Base-by-base conservation (phyloP, 2,329 filamentous ascomycete genomes). In the Aspergillus luchuensis region DNA sequence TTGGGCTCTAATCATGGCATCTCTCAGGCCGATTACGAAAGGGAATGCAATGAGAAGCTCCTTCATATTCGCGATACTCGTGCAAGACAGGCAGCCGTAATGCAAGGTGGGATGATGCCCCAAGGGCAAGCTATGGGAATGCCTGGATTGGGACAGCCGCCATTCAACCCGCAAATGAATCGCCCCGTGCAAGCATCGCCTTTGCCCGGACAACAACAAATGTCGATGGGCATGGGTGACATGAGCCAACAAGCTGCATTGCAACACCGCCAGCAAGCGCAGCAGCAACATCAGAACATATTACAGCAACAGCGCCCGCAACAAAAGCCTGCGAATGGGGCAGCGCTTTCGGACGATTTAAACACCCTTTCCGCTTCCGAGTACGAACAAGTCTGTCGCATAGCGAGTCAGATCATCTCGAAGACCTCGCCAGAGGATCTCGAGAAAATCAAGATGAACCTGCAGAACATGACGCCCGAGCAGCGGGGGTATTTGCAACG, bases 181-280 rank as follows among this genome's bases (percentile, higher is more conserved):
- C 80, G 79, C 57, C 80, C 74, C 23, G 80, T 84, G 76, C 83
- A 84, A 64, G 69, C 78, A 4, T 83, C 82, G 2, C 78, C 81
- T 0, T 80, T 85, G 47, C 66, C 73, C 21, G 73, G 70, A 43
- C 78, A 79, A 47, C 72, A 72, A 45, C 73, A 72, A 43, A 72
- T 77, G 71, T 59, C 68, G 5, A 76, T 77, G 71, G 68, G 67
- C 4, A 74, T 78, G 65, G 73, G 71, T 53, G 69, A 72, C 19
- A 68, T 71, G 11, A 71, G 60, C 28, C 73, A 73, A 45, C 72
- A 74, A 56, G 67, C 66, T 45, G 68, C 69, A n/a, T 69, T 74
- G 62, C 74, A 76, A 43, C 73, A 74, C 53, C 75, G 71, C n/a
- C 74, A 72, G 56, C 67, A 69, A 58, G 69, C 71, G 23, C 71